Percentiles rank a stretch among this genome's conserved stretches.
phyloP scores from a whole-genome alignment of 116 monocot genomes.

The Trichopus zeylanicus region DNA sequence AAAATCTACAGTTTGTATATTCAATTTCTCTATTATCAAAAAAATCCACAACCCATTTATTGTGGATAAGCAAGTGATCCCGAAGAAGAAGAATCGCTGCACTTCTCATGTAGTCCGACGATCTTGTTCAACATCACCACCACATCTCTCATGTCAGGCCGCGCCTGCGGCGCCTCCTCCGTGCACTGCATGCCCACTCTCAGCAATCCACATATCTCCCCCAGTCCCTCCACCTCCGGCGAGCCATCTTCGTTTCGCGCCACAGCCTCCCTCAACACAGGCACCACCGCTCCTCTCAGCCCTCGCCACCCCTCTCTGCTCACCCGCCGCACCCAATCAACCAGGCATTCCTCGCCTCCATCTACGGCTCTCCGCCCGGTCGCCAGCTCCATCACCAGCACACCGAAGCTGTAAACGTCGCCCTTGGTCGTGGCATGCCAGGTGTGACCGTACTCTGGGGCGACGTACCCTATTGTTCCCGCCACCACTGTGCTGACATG shows the following conservation, averaged over 20 bases:
- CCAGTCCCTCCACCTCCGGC: conserved; percentile 10
- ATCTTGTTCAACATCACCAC: conserved; percentile 27
- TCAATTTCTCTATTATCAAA: not conserved
- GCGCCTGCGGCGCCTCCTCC: conserved; percentile 38
- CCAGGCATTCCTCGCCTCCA: conserved; percentile 61
- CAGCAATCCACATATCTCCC: conserved; percentile 37
- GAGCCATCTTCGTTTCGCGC: not conserved
- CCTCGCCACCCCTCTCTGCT: conserved; percentile 10
- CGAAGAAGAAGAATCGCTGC: not conserved
- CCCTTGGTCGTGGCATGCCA: conserved; percentile 70
- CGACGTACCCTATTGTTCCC: conserved; percentile 86
- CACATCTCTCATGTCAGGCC: conserved; percentile 69
- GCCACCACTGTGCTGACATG: conserved; percentile 77
- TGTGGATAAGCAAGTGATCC: not conserved
- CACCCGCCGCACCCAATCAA: conserved; percentile 54
- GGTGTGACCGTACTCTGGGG: conserved; percentile 71
- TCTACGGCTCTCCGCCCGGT: conserved; percentile 66
- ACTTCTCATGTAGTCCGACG: not conserved
- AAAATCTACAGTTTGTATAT: not conserved
- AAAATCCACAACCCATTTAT: not conserved
- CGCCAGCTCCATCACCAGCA: conserved; percentile 78
- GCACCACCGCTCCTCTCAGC: conserved; percentile 5
- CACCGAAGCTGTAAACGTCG: conserved; percentile 88
- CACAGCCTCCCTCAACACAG: conserved; percentile 1
- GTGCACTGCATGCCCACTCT: conserved; percentile 53